A percentile compares a stretch with the other conserved stretches of the same genome.
These are phyloP conservation scores for Vitis hybrid DNA, from an alignment of 177 flowering plant species.

Conservation along the genomic window DNA sequence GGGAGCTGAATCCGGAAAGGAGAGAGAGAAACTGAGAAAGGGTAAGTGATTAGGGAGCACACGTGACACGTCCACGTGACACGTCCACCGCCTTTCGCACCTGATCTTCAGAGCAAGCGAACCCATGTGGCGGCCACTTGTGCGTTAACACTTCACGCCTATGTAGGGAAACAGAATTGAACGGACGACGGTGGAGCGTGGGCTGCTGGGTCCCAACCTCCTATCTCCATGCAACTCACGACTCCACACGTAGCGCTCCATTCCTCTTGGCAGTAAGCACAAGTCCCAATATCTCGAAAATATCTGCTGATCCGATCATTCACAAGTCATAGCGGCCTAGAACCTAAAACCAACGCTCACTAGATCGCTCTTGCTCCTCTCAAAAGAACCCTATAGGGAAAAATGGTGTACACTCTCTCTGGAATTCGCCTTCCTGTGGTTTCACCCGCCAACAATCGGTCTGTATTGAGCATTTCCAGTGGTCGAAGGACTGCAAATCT, in stretches of 20 bases:
- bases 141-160: neutral
- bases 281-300: neutral
- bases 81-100: conserved; percentile 4
- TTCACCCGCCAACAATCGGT: conserved; percentile 26
- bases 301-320: neutral
- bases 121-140: neutral
- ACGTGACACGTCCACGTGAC: no score
- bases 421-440: conserved; percentile 44
- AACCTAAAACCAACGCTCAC: no score
- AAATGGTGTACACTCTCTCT: conserved; percentile 48
- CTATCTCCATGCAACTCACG: conserved; percentile 28
- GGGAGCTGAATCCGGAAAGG: no score
- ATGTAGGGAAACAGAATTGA: neutral
- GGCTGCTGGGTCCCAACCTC: conserved; percentile 5
- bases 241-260: conserved; percentile 20
- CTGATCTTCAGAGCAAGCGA: conserved; percentile 1
- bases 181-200: conserved; percentile 1
- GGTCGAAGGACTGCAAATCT: conserved; percentile 28
- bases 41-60: no score
- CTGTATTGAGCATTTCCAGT: conserved; percentile 26
- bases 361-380: neutral
- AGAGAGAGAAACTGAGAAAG: no score
- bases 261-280: conserved; percentile 4
- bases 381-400: neutral
- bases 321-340: neutral